phyloP scores from a whole-genome alignment of 768 basidiomycete genomes.

The Boletus reticuloceps region DNA sequence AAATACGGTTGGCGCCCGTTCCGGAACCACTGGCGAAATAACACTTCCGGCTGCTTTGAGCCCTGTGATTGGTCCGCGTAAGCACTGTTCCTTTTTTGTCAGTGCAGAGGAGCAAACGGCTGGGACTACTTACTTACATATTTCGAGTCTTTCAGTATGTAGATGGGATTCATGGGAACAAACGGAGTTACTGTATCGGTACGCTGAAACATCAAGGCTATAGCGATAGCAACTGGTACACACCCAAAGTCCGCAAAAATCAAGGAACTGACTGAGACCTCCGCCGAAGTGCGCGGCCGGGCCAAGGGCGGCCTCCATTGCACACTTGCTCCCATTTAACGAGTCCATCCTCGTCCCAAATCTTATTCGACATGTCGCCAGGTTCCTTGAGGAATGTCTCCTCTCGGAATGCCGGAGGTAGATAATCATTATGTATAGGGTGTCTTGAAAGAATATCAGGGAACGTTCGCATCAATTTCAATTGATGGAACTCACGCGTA shows the following conservation, averaged over 20 bases:
- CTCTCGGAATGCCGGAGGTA: conserved; percentile 48
- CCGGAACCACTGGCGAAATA: too few relatives aligned
- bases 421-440: conserved; percentile 62
- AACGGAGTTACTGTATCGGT: not conserved
- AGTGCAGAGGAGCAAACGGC: too few relatives aligned
- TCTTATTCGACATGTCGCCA: conserved; percentile 43
- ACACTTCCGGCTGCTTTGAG: too few relatives aligned
- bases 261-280: not conserved
- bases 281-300: conserved; percentile 31
- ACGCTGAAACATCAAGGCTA: not conserved
- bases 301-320: conserved; percentile 50
- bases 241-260: not conserved
- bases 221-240: not conserved
- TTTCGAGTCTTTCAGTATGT: too few relatives aligned
- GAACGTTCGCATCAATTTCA: not conserved
- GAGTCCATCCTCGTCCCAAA: conserved; percentile 62
- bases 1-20: not conserved
- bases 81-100: too few relatives aligned
- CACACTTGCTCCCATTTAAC: conserved; percentile 51
- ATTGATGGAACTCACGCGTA: conserved; percentile 41
- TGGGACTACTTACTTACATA: too few relatives aligned
- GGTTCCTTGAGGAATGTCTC: conserved; percentile 44
- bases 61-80: too few relatives aligned
- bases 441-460: conserved; percentile 39
- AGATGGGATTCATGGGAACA: too few relatives aligned